Base-by-base conservation (phyloP, 805 yeast genomes). In the Suhomyces canberraensis region DNA sequence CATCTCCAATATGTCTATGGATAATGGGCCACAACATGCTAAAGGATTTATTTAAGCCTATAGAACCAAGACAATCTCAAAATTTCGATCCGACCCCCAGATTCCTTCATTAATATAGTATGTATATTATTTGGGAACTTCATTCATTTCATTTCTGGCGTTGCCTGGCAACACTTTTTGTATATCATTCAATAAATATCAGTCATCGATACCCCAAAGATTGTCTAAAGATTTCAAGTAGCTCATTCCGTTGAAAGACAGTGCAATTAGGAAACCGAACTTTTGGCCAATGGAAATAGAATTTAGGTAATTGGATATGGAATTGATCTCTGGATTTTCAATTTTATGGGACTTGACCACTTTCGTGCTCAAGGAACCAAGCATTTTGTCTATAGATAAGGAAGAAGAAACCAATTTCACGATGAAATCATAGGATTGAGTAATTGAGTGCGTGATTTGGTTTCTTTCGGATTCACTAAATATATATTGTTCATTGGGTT, bases 401-500 rank as follows among this genome's bases (percentile, higher is more conserved):
- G n/a, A n/a, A n/a, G n/a, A n/a, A 13, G 41, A 35, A 3, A 43
- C 19, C 19, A 45, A 21, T 17, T 34, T 30, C 28, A 40, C 35
- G 17, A 47, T 16, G 29, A 38, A 41, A 16, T 39, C 31, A 1
- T 46, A 35, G 4, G 37, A 8, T 8, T 14, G 26, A 28, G 20
- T 46, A 19, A 35, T 40, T 3, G 64, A 63, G 36, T 48, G 39
- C 16, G 72, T 50, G 1, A 71, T 40, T 4, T 47, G 13, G 13
- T n/a, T n/a, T n/a, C n/a, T n/a, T n/a, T 50, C 44, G 7, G 57
- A 37, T 31, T 80, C 85, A 0, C 47, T 49, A 40, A 57, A 75
- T 13, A 51, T 46, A 48, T 81, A 81, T 5, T 63, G 48, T 47
- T 81, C 87, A 45, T 72, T 67, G 11, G 72, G 67, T 13, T 69